These are phyloP conservation scores for Colletotrichum tanaceti DNA, from an alignment of 2,329 filamentous ascomycete species.

Conservation along the genomic window DNA sequence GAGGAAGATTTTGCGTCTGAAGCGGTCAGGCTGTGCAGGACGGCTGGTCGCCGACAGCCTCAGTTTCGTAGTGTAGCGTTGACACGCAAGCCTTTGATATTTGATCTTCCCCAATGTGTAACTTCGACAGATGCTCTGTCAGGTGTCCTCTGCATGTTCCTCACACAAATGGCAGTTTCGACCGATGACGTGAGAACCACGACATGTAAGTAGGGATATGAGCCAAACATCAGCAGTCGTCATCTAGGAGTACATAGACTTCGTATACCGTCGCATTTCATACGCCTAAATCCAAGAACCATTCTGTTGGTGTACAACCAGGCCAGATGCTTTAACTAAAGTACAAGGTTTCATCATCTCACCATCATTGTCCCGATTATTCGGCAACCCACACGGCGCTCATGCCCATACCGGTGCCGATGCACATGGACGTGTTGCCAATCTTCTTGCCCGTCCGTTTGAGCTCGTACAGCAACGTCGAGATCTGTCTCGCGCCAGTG, in stretches of 20 bases:
- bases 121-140: too few species aligned
- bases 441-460: conserved; percentile 85
- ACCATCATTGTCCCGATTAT: conserved; percentile 57
- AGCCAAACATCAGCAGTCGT: not conserved
- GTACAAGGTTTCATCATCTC: conserved; percentile 19
- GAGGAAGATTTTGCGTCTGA: conserved; percentile 55
- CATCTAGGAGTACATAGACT: not conserved
- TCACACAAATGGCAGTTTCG: too few species aligned
- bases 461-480: conserved; percentile 90
- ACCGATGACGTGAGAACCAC: not conserved
- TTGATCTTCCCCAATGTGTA: too few species aligned
- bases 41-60: not conserved
- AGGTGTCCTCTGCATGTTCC: too few species aligned
- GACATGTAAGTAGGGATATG: not conserved
- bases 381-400: conserved; percentile 96
- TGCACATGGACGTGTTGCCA: conserved; percentile 94
- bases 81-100: too few species aligned
- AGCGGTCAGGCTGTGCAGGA: not conserved
- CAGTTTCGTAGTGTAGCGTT: too few species aligned
- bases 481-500: conserved; percentile 93
- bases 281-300: conserved; percentile 31
- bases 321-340: conserved; percentile 34
- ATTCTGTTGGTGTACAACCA: conserved; percentile 33
- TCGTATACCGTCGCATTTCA: conserved; percentile 24
- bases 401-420: conserved; percentile 98